Evolutionary conservation across 1,139 yeast genomes (phyloP), one percentile per base, ranked within the genome.

Genomic region (Pichia norvegensis): DNA sequence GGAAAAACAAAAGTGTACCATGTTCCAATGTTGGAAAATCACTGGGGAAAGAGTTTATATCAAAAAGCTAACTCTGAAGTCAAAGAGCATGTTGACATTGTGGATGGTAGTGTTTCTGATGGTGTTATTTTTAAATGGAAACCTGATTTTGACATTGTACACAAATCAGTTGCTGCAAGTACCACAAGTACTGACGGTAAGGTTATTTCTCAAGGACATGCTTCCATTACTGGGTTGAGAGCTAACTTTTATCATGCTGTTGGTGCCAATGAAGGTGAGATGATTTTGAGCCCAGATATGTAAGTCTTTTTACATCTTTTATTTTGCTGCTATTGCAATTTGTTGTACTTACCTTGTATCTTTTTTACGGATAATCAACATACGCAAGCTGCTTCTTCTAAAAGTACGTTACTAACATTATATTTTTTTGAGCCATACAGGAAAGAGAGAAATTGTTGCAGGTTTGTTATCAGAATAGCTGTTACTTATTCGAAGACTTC

Each of bases 181-280:
- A 64, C 67, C 9, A 72, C 66, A 1, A 67, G 50, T 66, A 76
- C 73, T 40, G 85, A 79, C 56, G 76, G 78, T 50, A 67, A 80
- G 51, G 79, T 76, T 35, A 62, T 79, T 38, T 70, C 72, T 38
- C 71, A 71, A 44, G 79, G 79, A 16, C 63, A 59, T 33, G 66
- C 66, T 36, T 80, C 94, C 57, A 92, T 92, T 13, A 86, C 97
- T 5, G 95, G 96, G 0, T 66, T 92, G 53, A 75, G 77, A 55
- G 95, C 97, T 0, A 73, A 79, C 2, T 90, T 84, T 65, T 72
- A 73, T 50, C 74, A 73, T 33, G 74, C 79, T 10, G 79, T 79
- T 4, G 46, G 46, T 4, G 64, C 76, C 37, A 60, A 65, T 33
- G 21, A 45, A 5, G 95, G 95, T 11, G 65, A 60, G 49, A 46